These are phyloP conservation scores for Blepharisma japonicum DNA, from an alignment of 73 alveolate species.

Conservation along the genomic window DNA sequence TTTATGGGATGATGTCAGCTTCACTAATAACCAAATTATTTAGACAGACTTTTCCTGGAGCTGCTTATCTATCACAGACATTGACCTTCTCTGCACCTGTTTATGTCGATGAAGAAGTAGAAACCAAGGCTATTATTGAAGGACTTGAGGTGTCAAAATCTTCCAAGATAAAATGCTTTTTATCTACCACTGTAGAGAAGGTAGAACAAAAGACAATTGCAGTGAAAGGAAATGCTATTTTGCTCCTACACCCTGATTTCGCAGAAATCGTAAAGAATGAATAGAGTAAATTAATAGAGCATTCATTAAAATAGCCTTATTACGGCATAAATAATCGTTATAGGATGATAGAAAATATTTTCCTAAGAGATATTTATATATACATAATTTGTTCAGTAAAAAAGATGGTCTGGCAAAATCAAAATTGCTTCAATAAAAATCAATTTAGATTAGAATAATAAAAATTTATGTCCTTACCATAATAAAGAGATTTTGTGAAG, in stretches of 20 bases:
- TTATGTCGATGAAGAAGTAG: conserved; percentile 17
- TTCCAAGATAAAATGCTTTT: background rate
- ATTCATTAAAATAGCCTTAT: too few species aligned
- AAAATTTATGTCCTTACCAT: too few species aligned
- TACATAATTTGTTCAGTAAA: too few species aligned
- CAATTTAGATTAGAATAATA: too few species aligned
- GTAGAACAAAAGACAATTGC: background rate
- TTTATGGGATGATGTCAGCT: conserved; percentile 20
- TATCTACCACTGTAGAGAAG: background rate
- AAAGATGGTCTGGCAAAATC: too few species aligned
- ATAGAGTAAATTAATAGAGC: too few species aligned
- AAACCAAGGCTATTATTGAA: background rate
- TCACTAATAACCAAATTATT: background rate
- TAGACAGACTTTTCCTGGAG: background rate
- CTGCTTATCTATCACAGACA: conserved; percentile 24
- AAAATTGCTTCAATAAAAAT: too few species aligned
- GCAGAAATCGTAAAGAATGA: too few species aligned
- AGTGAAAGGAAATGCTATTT: background rate
- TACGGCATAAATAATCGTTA: too few species aligned
- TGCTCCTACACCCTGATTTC: conserved; percentile 8
- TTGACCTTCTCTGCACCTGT: background rate
- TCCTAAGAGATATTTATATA: too few species aligned
- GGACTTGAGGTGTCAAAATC: background rate
- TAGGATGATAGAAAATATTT: too few species aligned
- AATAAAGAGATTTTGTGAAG: too few species aligned